Evolutionary conservation across 2,329 filamentous ascomycete species (phyloP), one percentile per base, ranked within the genome.

Genomic region (Basipetospora chlamydospora): DNA sequence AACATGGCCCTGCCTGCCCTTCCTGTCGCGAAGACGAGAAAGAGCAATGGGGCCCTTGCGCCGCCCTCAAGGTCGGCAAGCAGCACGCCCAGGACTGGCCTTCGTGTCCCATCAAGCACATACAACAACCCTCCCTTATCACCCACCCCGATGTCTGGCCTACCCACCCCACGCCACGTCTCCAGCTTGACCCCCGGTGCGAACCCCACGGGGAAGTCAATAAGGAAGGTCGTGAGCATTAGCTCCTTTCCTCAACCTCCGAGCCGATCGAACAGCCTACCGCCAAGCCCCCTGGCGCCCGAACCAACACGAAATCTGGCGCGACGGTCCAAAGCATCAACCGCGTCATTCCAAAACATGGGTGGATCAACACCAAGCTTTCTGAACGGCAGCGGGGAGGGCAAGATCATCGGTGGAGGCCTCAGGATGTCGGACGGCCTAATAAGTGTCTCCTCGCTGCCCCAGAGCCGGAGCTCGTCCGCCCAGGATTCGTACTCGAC

Each of bases 221-320:
- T 95, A 38, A 76, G 86, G 43, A 92, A 92, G 58, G 82, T 82
- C 1, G 80, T 93, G 49, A 95, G 87, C 65, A 93, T 95, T 50
- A 88, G 87, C 52, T 79, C 85, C 1, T 95, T 96, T 51, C 88
- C 88, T 21, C 82, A 93, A 44, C 88, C 88, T 11, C 88, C 88
- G 11, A 66, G 59, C 37, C 67, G 70, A 44, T 59, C 64, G 33
- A 61, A 61, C 47, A 85, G 68, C 58, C 62, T 75, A 39, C 82
- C 72, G 35, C 73, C 67, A 38, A 72, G 72, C 57, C 74, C 68
- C 43, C 57, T 77, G 31, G 66, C 69, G 13, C 61, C 58, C 41
- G 72, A 70, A 28, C 60, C 64, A 37, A 41, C 38, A 32, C 41
- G 42, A 33, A 51, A 48, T 37, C 45, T 56, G 49, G 56, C 49